Evolutionary conservation across 306 rosid species (phyloP).

Genomic region (Astragalus glycyphyllos): DNA sequence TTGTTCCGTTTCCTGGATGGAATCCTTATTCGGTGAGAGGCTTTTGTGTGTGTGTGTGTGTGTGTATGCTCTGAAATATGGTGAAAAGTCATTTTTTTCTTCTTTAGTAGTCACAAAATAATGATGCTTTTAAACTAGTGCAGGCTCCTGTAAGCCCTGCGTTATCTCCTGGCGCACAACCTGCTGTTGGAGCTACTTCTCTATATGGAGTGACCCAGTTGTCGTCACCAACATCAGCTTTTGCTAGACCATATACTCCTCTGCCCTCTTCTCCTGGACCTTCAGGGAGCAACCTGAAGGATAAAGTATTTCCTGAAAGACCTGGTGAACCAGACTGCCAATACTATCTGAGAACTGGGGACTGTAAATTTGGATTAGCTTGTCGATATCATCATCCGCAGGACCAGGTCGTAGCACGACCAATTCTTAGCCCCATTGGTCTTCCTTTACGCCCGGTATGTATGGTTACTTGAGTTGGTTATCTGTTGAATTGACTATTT

Average conservation of each 20-base stretch:
- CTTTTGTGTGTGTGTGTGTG: slow-evolving; percentile 7
- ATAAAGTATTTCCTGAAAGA: slow-evolving; percentile 76
- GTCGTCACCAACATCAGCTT: slow-evolving; percentile 68
- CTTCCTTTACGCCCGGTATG: slow-evolving; percentile 85
- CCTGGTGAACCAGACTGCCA: slow-evolving; percentile 88
- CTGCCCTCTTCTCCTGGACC: slow-evolving; percentile 59
- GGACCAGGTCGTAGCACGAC: slow-evolving; percentile 54
- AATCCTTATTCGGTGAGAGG: slow-evolving; percentile 79
- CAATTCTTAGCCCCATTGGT: slow-evolving; percentile 76
- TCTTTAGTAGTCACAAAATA: neutral
- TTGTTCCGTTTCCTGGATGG: slow-evolving; percentile 82
- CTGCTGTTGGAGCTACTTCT: slow-evolving; percentile 73
- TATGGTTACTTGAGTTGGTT: too few species aligned
- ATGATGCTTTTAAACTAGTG: slow-evolving; percentile 44
- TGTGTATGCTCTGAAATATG: slow-evolving; percentile 23
- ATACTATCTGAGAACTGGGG: slow-evolving; percentile 83
- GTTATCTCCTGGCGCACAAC: slow-evolving; percentile 84
- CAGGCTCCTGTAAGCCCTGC: slow-evolving; percentile 88
- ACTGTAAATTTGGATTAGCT: slow-evolving; percentile 79
- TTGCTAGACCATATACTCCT: slow-evolving; percentile 70
- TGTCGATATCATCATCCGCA: slow-evolving; percentile 90
- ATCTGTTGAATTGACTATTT: slow-evolving; percentile 4
- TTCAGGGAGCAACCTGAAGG: slow-evolving; percentile 61
- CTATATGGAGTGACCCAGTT: slow-evolving; percentile 78
- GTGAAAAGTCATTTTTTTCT: slow-evolving; percentile 1